Conservation (phyloP, 306 rosid genomes). For the Inga laurina region DNA sequence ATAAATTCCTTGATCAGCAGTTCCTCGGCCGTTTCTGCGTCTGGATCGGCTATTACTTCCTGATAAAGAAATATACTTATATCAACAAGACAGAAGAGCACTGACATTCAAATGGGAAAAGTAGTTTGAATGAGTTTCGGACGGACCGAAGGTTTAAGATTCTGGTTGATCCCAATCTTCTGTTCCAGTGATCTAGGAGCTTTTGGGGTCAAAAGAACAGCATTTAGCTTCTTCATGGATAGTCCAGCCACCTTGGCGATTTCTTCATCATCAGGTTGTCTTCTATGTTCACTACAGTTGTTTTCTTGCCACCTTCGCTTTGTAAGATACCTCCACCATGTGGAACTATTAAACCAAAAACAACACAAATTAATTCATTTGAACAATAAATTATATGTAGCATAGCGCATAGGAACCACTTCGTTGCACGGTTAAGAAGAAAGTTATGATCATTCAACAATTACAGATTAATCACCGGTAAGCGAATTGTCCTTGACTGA, state of each 20-base stretch:
- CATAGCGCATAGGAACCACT: not conserved
- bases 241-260: constrained; percentile 85
- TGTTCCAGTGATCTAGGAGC: constrained; percentile 93
- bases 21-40: constrained; percentile 80
- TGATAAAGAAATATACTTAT: constrained; percentile 30
- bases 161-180: constrained; percentile 82
- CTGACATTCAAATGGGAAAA: constrained; percentile 3
- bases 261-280: constrained; percentile 78
- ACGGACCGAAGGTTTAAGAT: constrained; percentile 88
- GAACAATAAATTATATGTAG: not conserved
- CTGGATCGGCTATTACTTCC: constrained; percentile 79
- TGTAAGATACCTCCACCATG: constrained; percentile 94
- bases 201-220: constrained; percentile 87
- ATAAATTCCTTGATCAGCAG: constrained; percentile 67
- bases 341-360: constrained; percentile 65
- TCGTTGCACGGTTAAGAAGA: constrained; percentile 6
- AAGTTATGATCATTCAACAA: not conserved
- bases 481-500: constrained; percentile 90
- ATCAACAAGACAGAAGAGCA: constrained; percentile 28
- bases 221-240: constrained; percentile 86
- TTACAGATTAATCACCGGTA: constrained; percentile 68
- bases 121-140: constrained; percentile 33
- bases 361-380: constrained; percentile 7
- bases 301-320: constrained; percentile 88
- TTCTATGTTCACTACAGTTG: constrained; percentile 78